Evolutionary conservation across 1,284 basidiomycete genomes (phyloP), one percentile per base, ranked within the genome.

Genomic region (Afroboletus lepidellus): DNA sequence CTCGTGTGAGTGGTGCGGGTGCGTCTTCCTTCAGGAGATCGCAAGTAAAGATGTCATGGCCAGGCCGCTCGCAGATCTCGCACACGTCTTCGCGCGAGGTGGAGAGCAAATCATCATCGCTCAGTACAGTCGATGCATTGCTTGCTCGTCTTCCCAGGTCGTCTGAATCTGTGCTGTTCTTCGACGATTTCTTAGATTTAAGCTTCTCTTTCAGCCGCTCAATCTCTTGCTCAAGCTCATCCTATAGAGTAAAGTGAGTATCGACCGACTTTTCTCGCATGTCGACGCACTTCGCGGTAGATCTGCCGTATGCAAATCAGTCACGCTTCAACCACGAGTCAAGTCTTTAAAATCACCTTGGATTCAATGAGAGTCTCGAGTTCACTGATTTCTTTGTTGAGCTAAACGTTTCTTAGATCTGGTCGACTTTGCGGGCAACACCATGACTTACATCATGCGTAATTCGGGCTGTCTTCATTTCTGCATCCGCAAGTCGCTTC

Each of bases 381-480:
- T 67, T 96, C 92, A 47, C 85, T 83, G 46, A 96, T 90, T 72
- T 96, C 92, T 64, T 93, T 92, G 71, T 93, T 90, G 56, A 93
- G 79, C 90, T 94, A 61, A 21, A 57, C 13, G 29, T 54, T 45
- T 33, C 32, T 41, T 43, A 53, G 48, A 21, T 57, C 42, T 50
- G 47, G 45, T 50, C 45, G 46, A 21, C 27, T 41, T 24, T 38
- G 48, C 18, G 9, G 9, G 25, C 8, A 39, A 44, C 37, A 20
- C 1, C 34, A 25, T 5, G 12, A 71, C 83, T 46, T 66, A 90
- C 89, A 63, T 89, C 84, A 63, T 88, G 84, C n/a, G 80, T 77
- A 18, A 77, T 76, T 37, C 87, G 77, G 33, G 85, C 82, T 60
- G 76, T 81, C 72, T 87, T 90, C 74, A 86, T 83, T 59, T 92